Conservation (phyloP, 495 filamentous ascomycete species). For the Penicillium odoratum region DNA sequence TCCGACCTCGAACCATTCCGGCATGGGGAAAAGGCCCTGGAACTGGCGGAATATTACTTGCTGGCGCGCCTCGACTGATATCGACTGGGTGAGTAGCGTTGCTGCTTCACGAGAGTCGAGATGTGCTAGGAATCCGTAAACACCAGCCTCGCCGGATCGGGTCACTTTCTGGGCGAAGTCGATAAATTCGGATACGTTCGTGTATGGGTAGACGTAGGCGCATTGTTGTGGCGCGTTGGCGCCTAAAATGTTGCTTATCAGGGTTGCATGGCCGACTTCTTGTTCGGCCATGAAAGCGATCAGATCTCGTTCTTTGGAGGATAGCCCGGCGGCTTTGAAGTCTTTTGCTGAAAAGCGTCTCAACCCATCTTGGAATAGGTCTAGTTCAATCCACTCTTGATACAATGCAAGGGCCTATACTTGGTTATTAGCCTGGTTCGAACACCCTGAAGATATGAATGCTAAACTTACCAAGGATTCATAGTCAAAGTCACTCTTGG, state of each 20-base stretch:
- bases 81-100: constrained; percentile 70
- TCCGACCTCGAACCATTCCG: constrained; percentile 80
- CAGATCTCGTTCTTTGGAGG: constrained; percentile 64
- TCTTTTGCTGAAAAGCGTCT: constrained; percentile 68
- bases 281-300: constrained; percentile 87
- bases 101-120: constrained; percentile 75
- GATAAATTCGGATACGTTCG: constrained; percentile 73
- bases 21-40: constrained; percentile 79
- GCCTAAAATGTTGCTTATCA: constrained; percentile 82
- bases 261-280: constrained; percentile 76
- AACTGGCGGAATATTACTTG: constrained; percentile 90
- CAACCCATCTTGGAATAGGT: constrained; percentile 81
- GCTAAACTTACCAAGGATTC: constrained; percentile 54
- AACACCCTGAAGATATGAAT: background rate
- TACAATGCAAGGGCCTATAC: constrained; percentile 62
- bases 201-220: constrained; percentile 79
- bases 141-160: constrained; percentile 77
- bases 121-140: constrained; percentile 82
- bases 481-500: constrained; percentile 73
- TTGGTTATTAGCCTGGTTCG: constrained; percentile 27
- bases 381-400: constrained; percentile 86
- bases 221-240: constrained; percentile 66
- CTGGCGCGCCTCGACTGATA: constrained; percentile 84
- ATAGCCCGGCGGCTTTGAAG: constrained; percentile 67
- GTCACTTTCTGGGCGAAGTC: constrained; percentile 89